Evolutionary conservation across 163 green algal species (phyloP).

Genomic region (Volvox carteri): DNA sequence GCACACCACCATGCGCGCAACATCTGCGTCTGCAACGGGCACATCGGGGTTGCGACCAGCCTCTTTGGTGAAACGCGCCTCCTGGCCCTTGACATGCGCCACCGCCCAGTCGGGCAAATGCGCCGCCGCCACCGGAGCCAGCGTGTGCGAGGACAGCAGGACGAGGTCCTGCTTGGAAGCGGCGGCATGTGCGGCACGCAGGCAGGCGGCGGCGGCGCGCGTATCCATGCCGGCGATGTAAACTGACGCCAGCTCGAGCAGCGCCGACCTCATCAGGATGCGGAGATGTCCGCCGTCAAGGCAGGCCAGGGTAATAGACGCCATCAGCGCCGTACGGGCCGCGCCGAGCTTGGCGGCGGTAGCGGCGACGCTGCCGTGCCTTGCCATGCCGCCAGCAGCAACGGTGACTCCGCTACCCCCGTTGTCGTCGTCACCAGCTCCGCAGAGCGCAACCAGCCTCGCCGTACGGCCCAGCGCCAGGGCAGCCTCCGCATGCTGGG

Average conservation of each 20-base stretch:
- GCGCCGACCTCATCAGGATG: conserved; percentile 41
- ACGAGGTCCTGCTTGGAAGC: conserved; percentile 58
- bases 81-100: conserved; percentile 61
- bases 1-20: conserved; percentile 59
- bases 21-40: conserved; percentile 43
- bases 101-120: conserved; percentile 67
- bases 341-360: conserved; percentile 41
- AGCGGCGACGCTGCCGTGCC: not conserved
- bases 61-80: conserved; percentile 46
- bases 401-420: not conserved
- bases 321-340: conserved; percentile 37
- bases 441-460: conserved; percentile 53
- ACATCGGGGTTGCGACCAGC: not conserved
- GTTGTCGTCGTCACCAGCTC: not conserved
- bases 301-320: conserved; percentile 43
- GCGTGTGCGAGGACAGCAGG: conserved; percentile 57
- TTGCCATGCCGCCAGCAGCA: no score
- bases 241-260: conserved; percentile 63
- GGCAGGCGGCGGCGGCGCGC: conserved; percentile 26
- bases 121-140: conserved; percentile 23
- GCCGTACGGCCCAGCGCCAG: conserved; percentile 59
- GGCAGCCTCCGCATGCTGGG: conserved; percentile 48
- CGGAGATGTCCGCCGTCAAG: conserved; percentile 63
- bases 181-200: conserved; percentile 60
- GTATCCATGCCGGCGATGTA: conserved; percentile 29